These are phyloP conservation scores for Metroxylon sagu DNA, from an alignment of 176 grass and related monocot species.

Conservation along the genomic window DNA sequence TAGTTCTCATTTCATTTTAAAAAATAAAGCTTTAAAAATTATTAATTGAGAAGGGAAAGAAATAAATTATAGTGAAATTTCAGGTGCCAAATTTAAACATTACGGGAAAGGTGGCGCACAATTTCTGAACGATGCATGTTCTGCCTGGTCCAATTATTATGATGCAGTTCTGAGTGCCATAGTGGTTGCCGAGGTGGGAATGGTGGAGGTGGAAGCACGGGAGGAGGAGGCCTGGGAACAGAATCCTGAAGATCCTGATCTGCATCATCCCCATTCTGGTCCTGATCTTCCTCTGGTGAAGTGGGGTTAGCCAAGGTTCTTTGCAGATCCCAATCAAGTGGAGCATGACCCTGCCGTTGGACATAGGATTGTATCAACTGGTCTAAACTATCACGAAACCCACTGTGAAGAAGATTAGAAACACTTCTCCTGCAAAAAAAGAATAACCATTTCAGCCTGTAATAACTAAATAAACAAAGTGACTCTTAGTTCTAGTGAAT, in stretches of 20 bases:
- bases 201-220: slow-evolving; percentile 67
- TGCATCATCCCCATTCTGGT: slow-evolving; percentile 17
- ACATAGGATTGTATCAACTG: slow-evolving; percentile 77
- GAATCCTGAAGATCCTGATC: slow-evolving; percentile 28
- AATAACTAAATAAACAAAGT: not conserved
- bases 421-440: slow-evolving; percentile 70
- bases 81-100: slow-evolving; percentile 1
- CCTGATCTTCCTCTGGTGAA: slow-evolving; percentile 26
- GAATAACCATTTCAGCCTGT: no score
- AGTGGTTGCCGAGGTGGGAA: slow-evolving; percentile 59
- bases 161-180: slow-evolving; percentile 71
- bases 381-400: slow-evolving; percentile 91
- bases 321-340: slow-evolving; percentile 61
- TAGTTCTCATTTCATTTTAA: no score
- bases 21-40: no score
- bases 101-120: slow-evolving; percentile 39
- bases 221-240: slow-evolving; percentile 32
- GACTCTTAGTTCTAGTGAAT: no score
- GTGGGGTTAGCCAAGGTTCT: slow-evolving; percentile 33
- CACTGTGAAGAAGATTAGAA: slow-evolving; percentile 87
- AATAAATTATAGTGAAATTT: not conserved
- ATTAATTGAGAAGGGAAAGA: not conserved
- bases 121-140: slow-evolving; percentile 80
- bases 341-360: slow-evolving; percentile 58
- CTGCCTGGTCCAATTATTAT: slow-evolving; percentile 75